A percentile compares a stretch with the other conserved stretches of the same genome.
Conservation (phyloP, 2,329 filamentous ascomycete species). For the Chalaropsis ovoidea region DNA sequence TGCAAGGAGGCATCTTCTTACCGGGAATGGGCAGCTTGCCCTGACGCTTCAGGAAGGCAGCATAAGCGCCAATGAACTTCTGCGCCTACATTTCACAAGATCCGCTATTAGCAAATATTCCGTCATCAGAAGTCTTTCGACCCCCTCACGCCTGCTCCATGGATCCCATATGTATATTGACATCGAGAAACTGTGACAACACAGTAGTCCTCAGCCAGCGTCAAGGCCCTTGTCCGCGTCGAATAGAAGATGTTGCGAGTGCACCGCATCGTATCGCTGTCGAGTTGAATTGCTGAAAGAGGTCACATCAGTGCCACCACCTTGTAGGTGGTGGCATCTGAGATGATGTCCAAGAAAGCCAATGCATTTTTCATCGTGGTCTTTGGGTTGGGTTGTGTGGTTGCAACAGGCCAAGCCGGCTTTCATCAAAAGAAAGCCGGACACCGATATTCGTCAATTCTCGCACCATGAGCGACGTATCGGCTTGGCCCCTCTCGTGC, state of each 20-base stretch:
- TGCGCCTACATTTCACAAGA: constrained; percentile 52
- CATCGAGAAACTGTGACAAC: constrained; percentile 21
- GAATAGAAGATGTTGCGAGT: constrained; percentile 26
- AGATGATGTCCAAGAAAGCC: neutral
- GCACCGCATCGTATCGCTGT: neutral
- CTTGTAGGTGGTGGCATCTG: neutral
- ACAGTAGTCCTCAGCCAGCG: neutral
- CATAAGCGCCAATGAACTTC: constrained; percentile 80
- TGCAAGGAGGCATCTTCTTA: constrained; percentile 40
- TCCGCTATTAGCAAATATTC: constrained; percentile 59
- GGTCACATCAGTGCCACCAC: neutral
- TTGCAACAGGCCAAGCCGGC: neutral
- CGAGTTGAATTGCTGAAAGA: neutral
- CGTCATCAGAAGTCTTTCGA: constrained; percentile 64
- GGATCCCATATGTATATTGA: constrained; percentile 27
- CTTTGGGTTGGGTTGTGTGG: neutral
- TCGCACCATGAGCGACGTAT: neutral
- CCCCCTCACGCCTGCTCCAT: constrained; percentile 60
- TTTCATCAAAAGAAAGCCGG: neutral
- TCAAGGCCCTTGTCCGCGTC: constrained; percentile 29
- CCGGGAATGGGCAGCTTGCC: constrained; percentile 85
- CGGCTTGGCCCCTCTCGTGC: neutral
- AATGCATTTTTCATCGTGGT: neutral
- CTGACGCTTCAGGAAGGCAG: constrained; percentile 86
- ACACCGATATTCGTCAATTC: neutral